Conservation (phyloP, 805 yeast genomes). For the Saturnispora gosingensis region DNA sequence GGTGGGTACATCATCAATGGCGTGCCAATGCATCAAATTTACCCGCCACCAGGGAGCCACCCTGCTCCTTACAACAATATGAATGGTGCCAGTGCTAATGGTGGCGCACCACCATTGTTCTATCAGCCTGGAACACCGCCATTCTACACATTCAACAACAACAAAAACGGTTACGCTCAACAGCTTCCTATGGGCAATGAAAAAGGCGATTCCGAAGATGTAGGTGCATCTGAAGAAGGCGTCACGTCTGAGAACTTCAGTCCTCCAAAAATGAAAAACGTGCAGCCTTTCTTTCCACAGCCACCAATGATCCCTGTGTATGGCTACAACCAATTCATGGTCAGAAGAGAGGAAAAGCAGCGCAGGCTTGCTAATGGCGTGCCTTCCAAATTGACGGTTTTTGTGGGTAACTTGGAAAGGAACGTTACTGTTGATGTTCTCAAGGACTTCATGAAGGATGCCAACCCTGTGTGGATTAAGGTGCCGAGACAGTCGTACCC, state of each 20-base stretch:
- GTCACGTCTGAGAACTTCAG: neutral
- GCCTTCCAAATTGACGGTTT: conserved; percentile 50
- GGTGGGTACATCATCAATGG: conserved; percentile 5
- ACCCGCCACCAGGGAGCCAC: neutral
- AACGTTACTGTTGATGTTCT: conserved; percentile 39
- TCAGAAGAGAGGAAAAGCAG: conserved; percentile 22
- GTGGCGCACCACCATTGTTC: neutral
- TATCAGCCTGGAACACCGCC: neutral
- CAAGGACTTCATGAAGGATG: conserved; percentile 36
- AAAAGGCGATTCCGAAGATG: neutral
- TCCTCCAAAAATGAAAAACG: neutral
- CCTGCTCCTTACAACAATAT: neutral
- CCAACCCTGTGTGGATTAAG: conserved; percentile 47
- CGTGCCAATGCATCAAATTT: neutral
- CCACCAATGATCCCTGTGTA: neutral
- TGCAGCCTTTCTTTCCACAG: neutral
- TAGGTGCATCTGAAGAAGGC: neutral
- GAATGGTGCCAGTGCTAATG: neutral
- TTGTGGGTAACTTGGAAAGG: conserved; percentile 51
- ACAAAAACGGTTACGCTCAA: neutral
- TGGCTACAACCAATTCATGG: neutral
- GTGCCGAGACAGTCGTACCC: conserved; percentile 48
- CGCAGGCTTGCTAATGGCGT: conserved; percentile 37
- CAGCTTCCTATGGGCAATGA: neutral
- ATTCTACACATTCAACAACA: neutral